Conservation (phyloP, 495 filamentous ascomycete species). For the Aspergillus sparsus region DNA sequence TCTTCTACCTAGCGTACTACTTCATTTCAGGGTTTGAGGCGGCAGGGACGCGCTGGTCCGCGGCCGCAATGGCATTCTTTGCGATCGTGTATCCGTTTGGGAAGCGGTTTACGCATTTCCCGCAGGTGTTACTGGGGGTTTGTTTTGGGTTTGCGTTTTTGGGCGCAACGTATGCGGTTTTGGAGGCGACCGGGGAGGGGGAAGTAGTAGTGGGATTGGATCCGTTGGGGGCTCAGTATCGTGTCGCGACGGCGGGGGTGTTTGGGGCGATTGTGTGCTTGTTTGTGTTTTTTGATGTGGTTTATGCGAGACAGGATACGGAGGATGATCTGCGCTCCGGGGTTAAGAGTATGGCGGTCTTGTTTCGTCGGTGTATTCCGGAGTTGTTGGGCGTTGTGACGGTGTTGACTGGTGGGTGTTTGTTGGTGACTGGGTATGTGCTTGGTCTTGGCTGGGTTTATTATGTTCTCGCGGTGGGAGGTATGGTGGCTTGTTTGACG, state of each 20-base stretch:
- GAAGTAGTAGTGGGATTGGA: background rate
- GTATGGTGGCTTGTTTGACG: background rate
- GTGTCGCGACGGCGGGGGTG: background rate
- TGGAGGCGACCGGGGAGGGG: background rate
- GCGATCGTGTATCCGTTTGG: slow-evolving; percentile 1
- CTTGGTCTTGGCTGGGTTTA: background rate
- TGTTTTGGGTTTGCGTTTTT: background rate
- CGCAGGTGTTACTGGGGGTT: background rate
- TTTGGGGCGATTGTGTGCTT: slow-evolving; percentile 4
- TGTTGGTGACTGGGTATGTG: background rate
- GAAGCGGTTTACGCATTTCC: slow-evolving; percentile 14
- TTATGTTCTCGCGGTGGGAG: background rate
- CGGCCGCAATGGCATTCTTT: background rate
- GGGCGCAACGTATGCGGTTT: background rate
- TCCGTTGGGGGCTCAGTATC: background rate
- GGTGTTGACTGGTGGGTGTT: background rate
- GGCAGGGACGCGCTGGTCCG: background rate
- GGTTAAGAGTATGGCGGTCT: slow-evolving; percentile 41
- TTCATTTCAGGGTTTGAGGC: background rate
- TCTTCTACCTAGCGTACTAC: background rate
- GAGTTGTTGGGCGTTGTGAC: background rate
- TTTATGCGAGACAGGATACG: slow-evolving; percentile 46
- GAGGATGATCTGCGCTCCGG: slow-evolving; percentile 45
- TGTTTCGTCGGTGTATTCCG: slow-evolving; percentile 20
- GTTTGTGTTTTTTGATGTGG: slow-evolving; percentile 43